Evolutionary conservation across 176 grass and related monocot genomes (phyloP), one percentile per base, ranked within the genome.

Genomic region (maize (Zea mays)): DNA sequence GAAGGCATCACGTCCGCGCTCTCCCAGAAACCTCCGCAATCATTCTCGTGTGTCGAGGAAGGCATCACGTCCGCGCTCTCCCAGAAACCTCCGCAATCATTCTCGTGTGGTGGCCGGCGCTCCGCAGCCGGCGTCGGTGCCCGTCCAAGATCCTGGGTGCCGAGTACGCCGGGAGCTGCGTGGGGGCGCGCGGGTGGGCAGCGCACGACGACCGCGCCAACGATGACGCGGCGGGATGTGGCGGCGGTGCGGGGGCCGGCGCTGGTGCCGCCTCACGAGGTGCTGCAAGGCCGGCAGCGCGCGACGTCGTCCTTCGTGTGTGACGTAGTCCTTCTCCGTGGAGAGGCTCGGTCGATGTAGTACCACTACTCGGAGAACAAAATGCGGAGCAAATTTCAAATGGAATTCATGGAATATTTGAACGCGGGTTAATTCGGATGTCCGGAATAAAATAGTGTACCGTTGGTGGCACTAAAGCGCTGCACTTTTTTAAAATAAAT

Each of bases 181-280:
- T 27, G 27, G 27, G 27, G 27, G 27, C 1, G 27, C 27, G 27
- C 69, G 73, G 15, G 42, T 90, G 81, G 81, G 71, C 72, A 16
- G 75, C 71, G 57, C 63, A 56, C 48, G 77, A 88, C 50, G 59
- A 76, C 19, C 10, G 69, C 67, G 62, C 43, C 9, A 88, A 84
- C 27, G 86, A 42, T 5, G 82, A 79, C 12, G 77, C 8, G 1
- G 3, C 38, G 47, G 0, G 27, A 0, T 27, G 27, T 27, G 4
- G 61, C 21, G 58, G 69, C 44, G 55, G 6, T 9, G 8, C 9
- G 50, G 62, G 0, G 68, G 50, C 51, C 15, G 85, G 60, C 8
- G 43, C 62, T 89, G 83, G 59, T 99, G 44, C 96, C 96, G 57
- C 96, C 96, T 11, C 96, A 99, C 84, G 96, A 99, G 86, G 74